Conservation (phyloP, 805 yeast genomes). For the Grigorovia humatica region DNA sequence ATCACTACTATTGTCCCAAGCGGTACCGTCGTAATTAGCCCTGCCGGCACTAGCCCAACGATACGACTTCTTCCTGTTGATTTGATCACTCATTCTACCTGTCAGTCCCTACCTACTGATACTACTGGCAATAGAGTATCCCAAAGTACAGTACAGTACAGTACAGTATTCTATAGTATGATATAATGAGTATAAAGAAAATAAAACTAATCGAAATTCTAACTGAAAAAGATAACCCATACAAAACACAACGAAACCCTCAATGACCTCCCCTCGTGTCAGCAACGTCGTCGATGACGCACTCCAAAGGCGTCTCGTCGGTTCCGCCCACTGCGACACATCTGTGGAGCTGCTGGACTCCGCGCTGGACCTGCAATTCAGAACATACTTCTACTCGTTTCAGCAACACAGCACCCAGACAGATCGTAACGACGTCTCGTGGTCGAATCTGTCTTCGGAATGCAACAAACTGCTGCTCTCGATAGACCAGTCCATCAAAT, state of each 20-base stretch:
- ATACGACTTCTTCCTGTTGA: conserved; percentile 31
- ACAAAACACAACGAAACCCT: not conserved
- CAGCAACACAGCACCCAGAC: not conserved
- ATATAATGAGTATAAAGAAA: no score
- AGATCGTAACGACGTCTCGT: no score
- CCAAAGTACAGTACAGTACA: no score
- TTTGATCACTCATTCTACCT: conserved; percentile 21
- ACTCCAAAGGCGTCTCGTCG: conserved; percentile 18
- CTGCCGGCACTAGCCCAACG: conserved; percentile 34
- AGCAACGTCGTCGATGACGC: conserved; percentile 11
- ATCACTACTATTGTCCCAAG: conserved; percentile 29
- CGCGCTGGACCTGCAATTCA: conserved; percentile 20
- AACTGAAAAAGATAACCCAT: no score
- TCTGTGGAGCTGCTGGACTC: conserved; percentile 14
- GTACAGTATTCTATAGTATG: no score
- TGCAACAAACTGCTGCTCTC: not conserved
- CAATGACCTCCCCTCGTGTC: not conserved
- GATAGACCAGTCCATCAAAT: conserved; percentile 4
- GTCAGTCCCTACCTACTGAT: no score
- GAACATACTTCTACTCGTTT: conserved; percentile 15
- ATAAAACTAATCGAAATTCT: no score
- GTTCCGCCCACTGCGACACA: conserved; percentile 17
- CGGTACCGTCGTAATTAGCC: conserved; percentile 34
- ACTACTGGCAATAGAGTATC: no score
- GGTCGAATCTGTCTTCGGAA: not conserved